Evolutionary conservation across 2,329 filamentous ascomycete species (phyloP), one percentile per base, ranked within the genome.

Genomic region (Colletotrichum godetiae): DNA sequence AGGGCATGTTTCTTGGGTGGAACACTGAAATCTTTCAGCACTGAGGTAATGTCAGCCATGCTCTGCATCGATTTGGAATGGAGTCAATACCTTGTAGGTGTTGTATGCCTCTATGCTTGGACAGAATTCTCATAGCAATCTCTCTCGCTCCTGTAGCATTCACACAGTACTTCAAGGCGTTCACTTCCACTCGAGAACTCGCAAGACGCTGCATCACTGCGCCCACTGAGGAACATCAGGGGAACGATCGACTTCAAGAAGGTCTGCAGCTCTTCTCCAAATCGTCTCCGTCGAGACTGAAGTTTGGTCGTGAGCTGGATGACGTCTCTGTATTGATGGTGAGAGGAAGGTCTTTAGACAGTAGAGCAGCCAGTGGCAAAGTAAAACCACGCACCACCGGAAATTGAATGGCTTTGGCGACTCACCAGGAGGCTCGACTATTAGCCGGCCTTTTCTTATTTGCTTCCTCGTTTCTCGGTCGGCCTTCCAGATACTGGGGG

Each of bases 381-480:
- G 56, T 15, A 12, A 33, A n/a, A n/a, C 31, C 5, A 46, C 59
- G 27, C 52, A 64, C 58, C 31, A 69, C 65, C 59, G 69, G 27
- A 68, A 69, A 15, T 24, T 56, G 46, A 55, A 27, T 11, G 42
- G 29, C 11, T 58, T 59, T 11, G 42, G 5, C 12, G 53, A 55
- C 69, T 72, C 42, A 72, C 66, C 35, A 15, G 33, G 13, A 27
- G 27, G 37, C 27, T 61, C 27, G 22, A 67, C 63, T 8, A 46
- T 2, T 3, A 67, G 68, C 33, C 19, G 49, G 2, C 56, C 68
- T 27, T 46, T 56, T 8, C 42, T 55, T 10, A 61, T 57, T 29
- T 71, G 46, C 13, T n/a, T 53, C 7, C 56, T 46, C 15, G 68
- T 53, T 19, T 7, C 11, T 22, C 19, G 24, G 35, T 58, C 35